Evolutionary conservation across 2,329 filamentous ascomycete species (phyloP), one percentile per base, ranked within the genome.

Genomic region (Fusarium vanettenii): DNA sequence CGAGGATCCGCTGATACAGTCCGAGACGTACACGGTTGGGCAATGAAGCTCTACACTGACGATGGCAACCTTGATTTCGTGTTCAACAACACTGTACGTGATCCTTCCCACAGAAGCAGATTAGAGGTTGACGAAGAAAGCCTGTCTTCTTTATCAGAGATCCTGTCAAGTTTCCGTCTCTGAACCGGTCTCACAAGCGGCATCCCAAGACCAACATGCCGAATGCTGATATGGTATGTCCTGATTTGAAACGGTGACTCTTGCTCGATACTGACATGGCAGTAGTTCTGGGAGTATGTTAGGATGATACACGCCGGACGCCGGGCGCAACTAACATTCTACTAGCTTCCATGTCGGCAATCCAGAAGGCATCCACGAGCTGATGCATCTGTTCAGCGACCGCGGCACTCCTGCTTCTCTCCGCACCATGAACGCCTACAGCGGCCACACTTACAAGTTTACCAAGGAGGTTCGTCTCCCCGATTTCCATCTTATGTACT

Each of bases 101-200:
- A 6, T 18, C 1, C 0, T 39, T 2, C 1, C 14, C 9, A 14
- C 9, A 13, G 8, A 18, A 13, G 14, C 6, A 25, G 14, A 20
- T 4, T 18, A 9, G 5, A 1, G 1, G 22, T 14, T 55, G 22
- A 37, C 6, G 4, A 31, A 66, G 16, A 9, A 5, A 74, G 1
- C 93, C 93, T 2, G 88, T 94, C 20, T 95, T 95, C 86, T 95
- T 95, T 86, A 79, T 95, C 35, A 88, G 93, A 43, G 93, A 95
- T 76, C 92, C 93, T 2, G 88, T 89, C 80, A 94, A 95, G 81
- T 95, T 94, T 84, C 93, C 93, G 29, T 85, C 92, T 78, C 92
- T 94, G 82, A 94, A 94, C 73, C 92, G 94, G 84, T 93, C 92
- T 6, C 93, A 95, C 83, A 95, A 95, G 87, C 89, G 92, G 52